Evolutionary conservation across 176 grass and related monocot genomes (phyloP).

Genomic region (Luzula sylvatica): DNA sequence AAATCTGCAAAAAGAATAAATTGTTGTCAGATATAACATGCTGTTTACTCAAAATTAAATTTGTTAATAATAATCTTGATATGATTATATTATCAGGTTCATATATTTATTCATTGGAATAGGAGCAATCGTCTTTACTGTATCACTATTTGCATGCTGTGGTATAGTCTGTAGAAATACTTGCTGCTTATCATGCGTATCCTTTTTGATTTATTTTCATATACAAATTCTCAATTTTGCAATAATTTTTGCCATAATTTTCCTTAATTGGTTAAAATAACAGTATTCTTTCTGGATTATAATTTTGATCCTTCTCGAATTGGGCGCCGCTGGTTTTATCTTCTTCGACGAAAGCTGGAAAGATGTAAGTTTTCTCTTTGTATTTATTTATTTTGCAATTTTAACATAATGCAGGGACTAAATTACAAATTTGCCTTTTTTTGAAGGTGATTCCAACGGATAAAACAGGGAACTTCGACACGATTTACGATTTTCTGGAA

Average conservation of each 20-base stretch:
- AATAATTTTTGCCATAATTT: slow-evolving; percentile 8
- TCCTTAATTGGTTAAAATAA: slow-evolving; percentile 46
- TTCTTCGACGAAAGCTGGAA: slow-evolving; percentile 98
- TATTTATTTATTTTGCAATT: too few relatives aligned
- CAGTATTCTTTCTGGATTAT: slow-evolving; percentile 79
- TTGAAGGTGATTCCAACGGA: slow-evolving; percentile 70
- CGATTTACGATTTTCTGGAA: slow-evolving; percentile 69
- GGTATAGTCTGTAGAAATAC: slow-evolving; percentile 56
- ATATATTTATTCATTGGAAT: slow-evolving; percentile 72
- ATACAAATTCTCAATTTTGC: background rate
- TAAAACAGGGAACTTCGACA: slow-evolving; percentile 72
- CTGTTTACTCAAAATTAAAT: background rate
- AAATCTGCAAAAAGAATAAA: too few relatives aligned
- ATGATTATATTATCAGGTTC: slow-evolving; percentile 53
- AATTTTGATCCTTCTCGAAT: slow-evolving; percentile 66
- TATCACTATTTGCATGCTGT: slow-evolving; percentile 72
- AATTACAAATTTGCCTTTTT: background rate
- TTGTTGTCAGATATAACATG: background rate
- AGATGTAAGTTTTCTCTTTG: slow-evolving; percentile 57
- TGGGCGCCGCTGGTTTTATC: slow-evolving; percentile 87
- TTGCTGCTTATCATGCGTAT: slow-evolving; percentile 88
- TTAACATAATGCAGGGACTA: background rate
- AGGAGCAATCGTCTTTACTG: slow-evolving; percentile 45
- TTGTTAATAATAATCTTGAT: slow-evolving; percentile 2
- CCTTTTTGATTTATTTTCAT: slow-evolving; percentile 11